A percentile compares a stretch with the other conserved stretches of the same genome.
Conservation (phyloP, 2,329 filamentous ascomycete genomes). For the Colletotrichum sp. region DNA sequence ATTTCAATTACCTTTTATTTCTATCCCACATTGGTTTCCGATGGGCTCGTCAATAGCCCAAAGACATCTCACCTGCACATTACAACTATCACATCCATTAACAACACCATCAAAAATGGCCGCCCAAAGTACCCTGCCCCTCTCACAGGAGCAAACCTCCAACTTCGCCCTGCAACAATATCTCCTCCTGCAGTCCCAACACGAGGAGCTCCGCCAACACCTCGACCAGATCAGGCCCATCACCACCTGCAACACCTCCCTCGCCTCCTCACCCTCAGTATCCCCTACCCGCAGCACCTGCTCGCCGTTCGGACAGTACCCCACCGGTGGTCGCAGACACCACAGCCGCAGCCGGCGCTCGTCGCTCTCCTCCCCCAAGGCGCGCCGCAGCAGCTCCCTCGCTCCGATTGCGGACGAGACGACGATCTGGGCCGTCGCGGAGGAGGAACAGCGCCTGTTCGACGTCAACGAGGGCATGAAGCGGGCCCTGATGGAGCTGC, state of each 20-base stretch:
- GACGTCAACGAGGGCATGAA: conserved; percentile 67
- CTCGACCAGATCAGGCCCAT: conserved; percentile 56
- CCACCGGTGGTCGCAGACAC: conserved; percentile 39
- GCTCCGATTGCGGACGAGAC: conserved; percentile 52
- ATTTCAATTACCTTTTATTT: background rate
- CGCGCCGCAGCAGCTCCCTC: conserved; percentile 24
- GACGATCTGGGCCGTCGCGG: conserved; percentile 52
- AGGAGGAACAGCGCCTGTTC: conserved; percentile 58
- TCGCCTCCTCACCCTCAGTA: conserved; percentile 58
- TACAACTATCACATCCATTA: conserved; percentile 14
- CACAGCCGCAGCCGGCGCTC: conserved; percentile 47
- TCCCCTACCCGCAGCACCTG: conserved; percentile 64
- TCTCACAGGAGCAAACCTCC: conserved; percentile 38
- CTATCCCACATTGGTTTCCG: conserved; percentile 1
- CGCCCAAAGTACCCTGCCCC: background rate
- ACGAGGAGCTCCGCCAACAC: conserved; percentile 56
- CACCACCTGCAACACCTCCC: conserved; percentile 34
- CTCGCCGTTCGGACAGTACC: conserved; percentile 30
- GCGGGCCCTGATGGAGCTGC: conserved; percentile 63
- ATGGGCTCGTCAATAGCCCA: conserved; percentile 23
- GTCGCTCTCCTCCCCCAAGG: conserved; percentile 25
- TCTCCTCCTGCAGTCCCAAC: conserved; percentile 57
- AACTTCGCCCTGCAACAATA: conserved; percentile 60
- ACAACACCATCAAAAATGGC: conserved; percentile 14
- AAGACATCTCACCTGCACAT: conserved; percentile 21